Evolutionary conservation across 2,329 filamentous ascomycete genomes (phyloP), one percentile per base, ranked within the genome.

Genomic region (Microascus cirrosus): DNA sequence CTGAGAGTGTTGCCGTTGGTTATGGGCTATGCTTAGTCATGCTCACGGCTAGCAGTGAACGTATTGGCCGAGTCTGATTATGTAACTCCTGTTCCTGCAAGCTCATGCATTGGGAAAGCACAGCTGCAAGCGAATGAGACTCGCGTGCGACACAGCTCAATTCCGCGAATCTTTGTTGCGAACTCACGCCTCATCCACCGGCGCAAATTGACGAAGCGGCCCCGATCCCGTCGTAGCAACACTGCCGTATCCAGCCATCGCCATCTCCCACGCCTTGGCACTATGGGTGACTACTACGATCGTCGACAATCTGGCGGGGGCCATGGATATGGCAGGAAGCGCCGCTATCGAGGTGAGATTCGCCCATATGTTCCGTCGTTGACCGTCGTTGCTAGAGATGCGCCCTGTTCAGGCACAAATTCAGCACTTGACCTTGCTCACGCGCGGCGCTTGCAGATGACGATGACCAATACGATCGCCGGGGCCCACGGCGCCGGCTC

Each of bases 391-490:
- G 45, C 6, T 2, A 20, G 11, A 24, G 45, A n/a, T 50, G 11
- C 20, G 45, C 45, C 22, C n/a, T 20, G 42, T 55, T 56, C n/a
- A 24, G 42, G 42, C 18, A 2, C 20, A n/a, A 22, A 48, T 48
- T 20, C 20, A n/a, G 45, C 8, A 20, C 18, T 24, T 52, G 55
- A 32, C 24, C 55, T 35, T 61, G 59, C 63, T 67, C 60, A 67
- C 61, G 58, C 42, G 52, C 25, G 13, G 25, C 24, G 18, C 22
- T 35, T 54, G n/a, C 61, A 74, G 72, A 73, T 59, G 55, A 57
- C 48, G 88, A 94, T 63, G 88, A 95, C 65, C 85, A 91, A 59
- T 81, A 84, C 65, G 87, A 93, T 67, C 82, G 85, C 65, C 83
- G 88, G 64, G 81, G 83, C 28, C 87, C 87, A 69, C 84, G 89